Evolutionary conservation across 352 stramenopile genomes (phyloP).

Genomic region (Pythium phragmiticola): DNA sequence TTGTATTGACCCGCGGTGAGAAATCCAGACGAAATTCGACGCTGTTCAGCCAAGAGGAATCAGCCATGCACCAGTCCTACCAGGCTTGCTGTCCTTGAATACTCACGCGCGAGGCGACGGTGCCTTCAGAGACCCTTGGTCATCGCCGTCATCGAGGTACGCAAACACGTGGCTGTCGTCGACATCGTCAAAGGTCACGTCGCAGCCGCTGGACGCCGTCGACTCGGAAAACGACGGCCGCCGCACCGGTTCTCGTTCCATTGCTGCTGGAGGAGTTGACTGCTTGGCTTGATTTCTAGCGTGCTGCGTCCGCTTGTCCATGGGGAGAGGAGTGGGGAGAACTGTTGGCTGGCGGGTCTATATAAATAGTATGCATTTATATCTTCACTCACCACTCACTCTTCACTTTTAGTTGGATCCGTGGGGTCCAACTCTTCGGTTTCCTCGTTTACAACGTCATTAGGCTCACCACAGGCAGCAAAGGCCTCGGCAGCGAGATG

Average conservation of each 20-base stretch:
- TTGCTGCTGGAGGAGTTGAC: not conserved
- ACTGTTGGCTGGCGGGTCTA: conserved; percentile 1
- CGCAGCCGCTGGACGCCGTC: conserved; percentile 42
- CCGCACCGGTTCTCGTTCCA: conserved; percentile 21
- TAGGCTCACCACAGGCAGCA: not conserved
- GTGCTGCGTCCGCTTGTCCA: not conserved
- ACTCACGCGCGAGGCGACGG: conserved; percentile 9
- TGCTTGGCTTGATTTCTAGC: not conserved
- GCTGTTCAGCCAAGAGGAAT: conserved; percentile 14
- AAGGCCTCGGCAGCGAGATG: not conserved
- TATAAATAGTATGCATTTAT: conserved; percentile 22
- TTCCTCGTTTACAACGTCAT: conserved; percentile 11
- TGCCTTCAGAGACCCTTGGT: conserved; percentile 9
- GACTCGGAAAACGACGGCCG: conserved; percentile 43
- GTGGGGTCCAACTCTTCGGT: not conserved
- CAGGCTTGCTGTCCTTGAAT: not conserved
- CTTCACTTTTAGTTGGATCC: not conserved
- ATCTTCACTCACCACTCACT: not conserved
- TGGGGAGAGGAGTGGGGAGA: too few species aligned
- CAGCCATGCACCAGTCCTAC: not conserved
- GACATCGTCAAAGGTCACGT: conserved; percentile 64
- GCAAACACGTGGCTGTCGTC: conserved; percentile 58
- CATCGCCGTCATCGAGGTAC: conserved; percentile 49
- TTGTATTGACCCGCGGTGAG: conserved; percentile 38
- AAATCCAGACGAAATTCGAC: conserved; percentile 59